Evolutionary conservation across 73 alveolate species (phyloP).

Genomic region (Breviolum minutum): DNA sequence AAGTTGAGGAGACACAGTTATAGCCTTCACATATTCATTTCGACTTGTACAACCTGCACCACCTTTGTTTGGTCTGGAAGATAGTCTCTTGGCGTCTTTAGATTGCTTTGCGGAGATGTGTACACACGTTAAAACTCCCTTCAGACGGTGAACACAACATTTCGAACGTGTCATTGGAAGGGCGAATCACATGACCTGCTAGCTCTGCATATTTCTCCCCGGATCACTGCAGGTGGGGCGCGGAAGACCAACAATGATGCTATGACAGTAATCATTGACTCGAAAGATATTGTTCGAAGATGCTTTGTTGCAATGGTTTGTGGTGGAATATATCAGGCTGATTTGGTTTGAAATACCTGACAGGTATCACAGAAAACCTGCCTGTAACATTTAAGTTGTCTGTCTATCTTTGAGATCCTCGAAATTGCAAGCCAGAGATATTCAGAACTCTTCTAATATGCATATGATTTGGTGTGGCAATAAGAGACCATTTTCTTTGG

Average conservation of each 20-base stretch:
- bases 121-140: background rate
- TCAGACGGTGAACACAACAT: too few relatives aligned
- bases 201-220: too few relatives aligned
- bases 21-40: conserved; percentile 30
- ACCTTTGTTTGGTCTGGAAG: conserved; percentile 29
- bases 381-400: too few relatives aligned
- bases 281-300: background rate
- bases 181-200: too few relatives aligned
- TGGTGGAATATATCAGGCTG: background rate
- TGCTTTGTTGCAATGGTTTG: background rate
- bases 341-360: too few relatives aligned
- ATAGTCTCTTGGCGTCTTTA: background rate
- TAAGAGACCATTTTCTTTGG: too few relatives aligned
- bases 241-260: conserved; percentile 9
- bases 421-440: too few relatives aligned
- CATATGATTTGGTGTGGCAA: too few relatives aligned
- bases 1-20: background rate
- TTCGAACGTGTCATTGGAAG: too few relatives aligned
- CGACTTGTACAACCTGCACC: conserved; percentile 55
- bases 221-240: background rate
- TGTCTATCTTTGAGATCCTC: too few relatives aligned
- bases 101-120: background rate
- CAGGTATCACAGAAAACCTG: too few relatives aligned
- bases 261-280: background rate
- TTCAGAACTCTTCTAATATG: too few relatives aligned